These are phyloP conservation scores for Escallonia herrerae DNA, from an alignment of 129 eudicot genomes.

Conservation along the genomic window DNA sequence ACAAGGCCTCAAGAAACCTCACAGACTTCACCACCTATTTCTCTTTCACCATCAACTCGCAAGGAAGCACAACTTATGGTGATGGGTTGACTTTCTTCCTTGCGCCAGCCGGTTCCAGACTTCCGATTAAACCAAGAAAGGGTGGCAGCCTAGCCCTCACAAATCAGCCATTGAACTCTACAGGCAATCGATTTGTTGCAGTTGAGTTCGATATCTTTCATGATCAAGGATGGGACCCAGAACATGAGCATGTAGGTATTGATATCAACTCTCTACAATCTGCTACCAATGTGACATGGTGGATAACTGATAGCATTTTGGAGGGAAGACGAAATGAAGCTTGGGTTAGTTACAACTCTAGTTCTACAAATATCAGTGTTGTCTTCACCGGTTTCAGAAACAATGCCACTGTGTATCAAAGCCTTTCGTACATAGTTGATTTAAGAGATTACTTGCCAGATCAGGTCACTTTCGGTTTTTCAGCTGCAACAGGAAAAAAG, in stretches of 20 bases:
- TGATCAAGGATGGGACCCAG: conserved; percentile 30
- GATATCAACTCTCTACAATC: conserved; percentile 34
- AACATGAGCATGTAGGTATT: conserved; percentile 32
- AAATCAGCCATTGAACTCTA: conserved; percentile 11
- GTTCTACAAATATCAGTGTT: conserved; percentile 25
- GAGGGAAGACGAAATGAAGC: conserved; percentile 26
- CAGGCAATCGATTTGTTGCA: conserved; percentile 24
- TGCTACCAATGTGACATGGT: conserved; percentile 24
- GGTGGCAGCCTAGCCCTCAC: conserved; percentile 36
- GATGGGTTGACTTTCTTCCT: conserved; percentile 64
- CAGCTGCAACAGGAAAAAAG: conserved; percentile 35
- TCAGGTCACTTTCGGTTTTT: conserved; percentile 40
- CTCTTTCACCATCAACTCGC: conserved; percentile 33
- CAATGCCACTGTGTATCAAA: conserved; percentile 4
- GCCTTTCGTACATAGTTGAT: conserved; percentile 29
- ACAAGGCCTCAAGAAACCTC: conserved; percentile 25
- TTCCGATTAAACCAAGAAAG: conserved; percentile 10
- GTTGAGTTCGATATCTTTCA: conserved; percentile 47
- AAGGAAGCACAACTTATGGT: conserved; percentile 12
- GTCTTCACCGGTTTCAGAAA: conserved; percentile 17
- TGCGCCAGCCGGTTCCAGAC: conserved; percentile 31
- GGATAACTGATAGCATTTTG: conserved; percentile 10
- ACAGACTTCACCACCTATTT: conserved; percentile 55
- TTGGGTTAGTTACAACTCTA: conserved; percentile 32
- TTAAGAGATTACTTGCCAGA: conserved; percentile 37